These are phyloP conservation scores for Plasmodium berghei DNA, from an alignment of 169 alveolate species.

Conservation along the genomic window DNA sequence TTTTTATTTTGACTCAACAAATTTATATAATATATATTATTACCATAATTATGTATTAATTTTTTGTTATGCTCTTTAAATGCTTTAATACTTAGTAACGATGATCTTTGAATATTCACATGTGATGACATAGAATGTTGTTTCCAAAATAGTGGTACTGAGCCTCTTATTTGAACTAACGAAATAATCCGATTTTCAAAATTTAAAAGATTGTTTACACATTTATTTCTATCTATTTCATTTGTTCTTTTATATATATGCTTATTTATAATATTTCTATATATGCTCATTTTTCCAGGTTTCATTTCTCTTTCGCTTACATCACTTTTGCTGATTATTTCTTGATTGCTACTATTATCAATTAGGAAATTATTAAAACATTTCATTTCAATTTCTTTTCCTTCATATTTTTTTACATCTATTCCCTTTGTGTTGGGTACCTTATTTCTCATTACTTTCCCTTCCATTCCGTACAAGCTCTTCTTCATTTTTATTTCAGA, in stretches of 20 bases:
- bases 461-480: not conserved
- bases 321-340: too few relatives aligned
- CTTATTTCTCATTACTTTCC: not conserved
- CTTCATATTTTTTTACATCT: not conserved
- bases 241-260: not conserved
- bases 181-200: conserved; percentile 88
- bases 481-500: not conserved
- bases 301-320: too few relatives aligned
- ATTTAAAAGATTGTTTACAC: conserved; percentile 45
- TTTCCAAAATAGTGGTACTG: conserved; percentile 96
- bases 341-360: not conserved
- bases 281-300: not conserved
- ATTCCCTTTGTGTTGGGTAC: too few relatives aligned
- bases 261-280: not conserved
- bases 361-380: not conserved
- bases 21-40: conserved; percentile 79
- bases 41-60: conserved; percentile 79
- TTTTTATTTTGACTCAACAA: conserved; percentile 79
- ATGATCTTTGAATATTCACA: conserved; percentile 59
- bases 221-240: not conserved
- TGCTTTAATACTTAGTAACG: conserved; percentile 76
- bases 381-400: not conserved
- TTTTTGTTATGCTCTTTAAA: conserved; percentile 82
- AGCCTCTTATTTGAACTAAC: conserved; percentile 95
- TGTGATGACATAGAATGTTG: conserved; percentile 85